These are phyloP conservation scores for Xylaria sp. DNA, from an alignment of 2,329 filamentous ascomycete genomes.

Conservation along the genomic window DNA sequence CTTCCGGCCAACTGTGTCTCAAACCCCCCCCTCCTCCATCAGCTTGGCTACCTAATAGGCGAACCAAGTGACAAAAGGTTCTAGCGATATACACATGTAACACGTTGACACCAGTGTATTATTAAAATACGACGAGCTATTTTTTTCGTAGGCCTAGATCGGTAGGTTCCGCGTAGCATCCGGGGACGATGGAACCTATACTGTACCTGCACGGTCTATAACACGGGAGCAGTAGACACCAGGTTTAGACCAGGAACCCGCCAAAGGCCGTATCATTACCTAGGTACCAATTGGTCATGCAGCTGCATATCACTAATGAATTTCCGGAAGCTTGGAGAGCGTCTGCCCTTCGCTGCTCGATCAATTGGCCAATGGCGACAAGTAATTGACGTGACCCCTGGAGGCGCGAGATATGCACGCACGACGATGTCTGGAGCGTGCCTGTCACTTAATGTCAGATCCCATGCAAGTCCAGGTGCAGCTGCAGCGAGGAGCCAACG, in stretches of 20 bases:
- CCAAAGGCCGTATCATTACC: slow-evolving; percentile 7
- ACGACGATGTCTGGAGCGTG: slow-evolving; percentile 8
- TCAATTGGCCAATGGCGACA: slow-evolving; percentile 13
- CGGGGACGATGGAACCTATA: no score
- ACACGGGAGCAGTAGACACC: no score
- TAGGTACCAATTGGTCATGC: slow-evolving; percentile 21
- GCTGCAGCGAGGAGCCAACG: slow-evolving; percentile 13
- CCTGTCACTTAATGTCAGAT: slow-evolving; percentile 17
- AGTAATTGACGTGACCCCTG: slow-evolving; percentile 8
- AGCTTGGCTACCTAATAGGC: neutral
- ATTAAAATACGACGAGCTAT: no score
- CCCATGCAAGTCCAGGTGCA: slow-evolving; percentile 3
- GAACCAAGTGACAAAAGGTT: no score
- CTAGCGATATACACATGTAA: no score
- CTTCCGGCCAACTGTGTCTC: neutral
- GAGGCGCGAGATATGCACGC: slow-evolving; percentile 6
- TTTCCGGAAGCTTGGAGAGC: slow-evolving; percentile 10
- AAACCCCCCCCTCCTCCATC: neutral
- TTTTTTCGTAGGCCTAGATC: no score
- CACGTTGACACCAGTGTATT: no score
- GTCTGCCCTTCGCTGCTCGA: neutral
- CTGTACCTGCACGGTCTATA: no score
- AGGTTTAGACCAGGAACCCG: no score
- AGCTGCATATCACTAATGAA: slow-evolving; percentile 14
- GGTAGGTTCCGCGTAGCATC: no score